Percentiles rank a stretch among this genome's conserved stretches.
Evolutionary conservation across 805 yeast species (phyloP).

Genomic region (Zygoascus tannicola): DNA sequence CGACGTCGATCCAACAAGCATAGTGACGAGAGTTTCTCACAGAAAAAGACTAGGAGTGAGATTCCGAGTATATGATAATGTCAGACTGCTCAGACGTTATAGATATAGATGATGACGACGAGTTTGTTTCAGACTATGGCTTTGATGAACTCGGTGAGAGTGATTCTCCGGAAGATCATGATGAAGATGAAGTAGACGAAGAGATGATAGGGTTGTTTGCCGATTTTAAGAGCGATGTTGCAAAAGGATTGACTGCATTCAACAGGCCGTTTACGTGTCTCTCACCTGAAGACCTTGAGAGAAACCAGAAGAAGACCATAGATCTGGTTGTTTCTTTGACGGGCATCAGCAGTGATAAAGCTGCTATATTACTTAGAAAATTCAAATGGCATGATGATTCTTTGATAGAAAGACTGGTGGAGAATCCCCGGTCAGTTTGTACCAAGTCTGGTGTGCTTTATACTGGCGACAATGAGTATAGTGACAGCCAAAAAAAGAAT

Average conservation of each 20-base stretch:
- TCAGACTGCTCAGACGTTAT: too few relatives aligned
- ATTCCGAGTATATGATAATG: too few relatives aligned
- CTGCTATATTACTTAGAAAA: conserved; percentile 37
- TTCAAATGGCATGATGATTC: conserved; percentile 54
- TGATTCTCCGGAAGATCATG: conserved; percentile 13
- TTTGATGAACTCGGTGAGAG: neutral
- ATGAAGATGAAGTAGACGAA: conserved; percentile 15
- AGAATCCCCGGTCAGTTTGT: conserved; percentile 32
- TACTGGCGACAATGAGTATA: neutral
- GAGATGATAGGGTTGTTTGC: conserved; percentile 10
- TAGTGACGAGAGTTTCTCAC: too few relatives aligned
- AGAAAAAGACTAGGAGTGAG: too few relatives aligned
- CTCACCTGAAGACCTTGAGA: conserved; percentile 16
- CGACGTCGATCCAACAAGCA: too few relatives aligned
- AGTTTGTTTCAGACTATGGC: neutral
- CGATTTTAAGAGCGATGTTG: neutral
- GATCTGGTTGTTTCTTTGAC: conserved; percentile 31
- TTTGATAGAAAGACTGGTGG: conserved; percentile 47
- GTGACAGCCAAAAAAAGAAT: neutral
- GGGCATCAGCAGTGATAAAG: conserved; percentile 32
- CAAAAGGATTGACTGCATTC: neutral
- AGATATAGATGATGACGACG: too few relatives aligned
- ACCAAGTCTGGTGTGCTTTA: conserved; percentile 27
- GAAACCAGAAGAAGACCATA: conserved; percentile 28
- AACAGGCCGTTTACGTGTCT: conserved; percentile 2